Evolutionary conservation across 1,139 yeast species (phyloP).

Genomic region (Candida neerlandica): DNA sequence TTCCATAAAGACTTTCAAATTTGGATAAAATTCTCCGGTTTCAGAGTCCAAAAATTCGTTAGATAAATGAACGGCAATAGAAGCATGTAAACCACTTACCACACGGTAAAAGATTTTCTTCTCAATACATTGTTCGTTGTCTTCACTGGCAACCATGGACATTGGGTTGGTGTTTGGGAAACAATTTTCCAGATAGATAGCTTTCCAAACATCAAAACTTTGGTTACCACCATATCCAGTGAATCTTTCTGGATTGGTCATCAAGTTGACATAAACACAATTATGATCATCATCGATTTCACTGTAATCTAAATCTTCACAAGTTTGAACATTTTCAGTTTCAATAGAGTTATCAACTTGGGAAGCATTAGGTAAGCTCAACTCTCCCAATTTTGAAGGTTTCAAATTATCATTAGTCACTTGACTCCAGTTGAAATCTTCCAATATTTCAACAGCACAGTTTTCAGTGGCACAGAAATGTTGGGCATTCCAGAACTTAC

Average conservation of each 20-base stretch:
- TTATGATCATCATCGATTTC: constrained; percentile 61
- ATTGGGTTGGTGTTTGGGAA: constrained; percentile 58
- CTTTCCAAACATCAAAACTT: constrained; percentile 89
- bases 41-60: constrained; percentile 78
- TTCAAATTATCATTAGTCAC: constrained; percentile 69
- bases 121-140: constrained; percentile 62
- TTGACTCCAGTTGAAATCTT: constrained; percentile 60
- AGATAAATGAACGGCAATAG: constrained; percentile 90
- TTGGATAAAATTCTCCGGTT: constrained; percentile 82
- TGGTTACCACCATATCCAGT: constrained; percentile 96
- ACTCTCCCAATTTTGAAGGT: constrained; percentile 69
- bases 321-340: constrained; percentile 24
- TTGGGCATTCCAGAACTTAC: constrained; percentile 86
- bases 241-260: constrained; percentile 91
- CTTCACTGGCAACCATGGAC: constrained; percentile 27
- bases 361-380: constrained; percentile 25
- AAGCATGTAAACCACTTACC: constrained; percentile 93
- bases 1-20: constrained; percentile 77
- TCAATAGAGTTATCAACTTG: constrained; percentile 21
- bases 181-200: constrained; percentile 90
- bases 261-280: constrained; percentile 81
- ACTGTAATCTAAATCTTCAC: constrained; percentile 54
- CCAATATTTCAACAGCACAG: constrained; percentile 84
- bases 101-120: constrained; percentile 86
- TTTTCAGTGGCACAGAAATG: constrained; percentile 90